phyloP scores from a whole-genome alignment of 1,139 yeast genomes.

The Nakaseomyces bracarensis region DNA sequence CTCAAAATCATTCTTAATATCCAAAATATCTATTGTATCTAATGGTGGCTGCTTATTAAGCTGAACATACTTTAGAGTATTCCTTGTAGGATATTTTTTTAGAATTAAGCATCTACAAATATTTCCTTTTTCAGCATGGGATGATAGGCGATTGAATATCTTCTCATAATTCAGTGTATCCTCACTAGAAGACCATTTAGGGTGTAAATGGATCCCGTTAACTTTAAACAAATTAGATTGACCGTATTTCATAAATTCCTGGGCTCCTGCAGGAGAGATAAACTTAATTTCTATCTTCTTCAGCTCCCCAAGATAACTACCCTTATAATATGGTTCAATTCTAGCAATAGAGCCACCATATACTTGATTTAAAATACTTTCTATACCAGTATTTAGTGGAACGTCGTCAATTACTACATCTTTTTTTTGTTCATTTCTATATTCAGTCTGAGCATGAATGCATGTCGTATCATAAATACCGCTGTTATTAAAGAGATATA shows the following conservation, averaged over 20 bases:
- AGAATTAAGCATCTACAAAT: conserved; percentile 36
- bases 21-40: conserved; percentile 35
- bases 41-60: conserved; percentile 23
- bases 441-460: background rate
- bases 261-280: conserved; percentile 47
- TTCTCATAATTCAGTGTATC: conserved; percentile 7
- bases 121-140: conserved; percentile 7
- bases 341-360: conserved; percentile 71
- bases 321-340: conserved; percentile 29
- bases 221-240: conserved; percentile 50
- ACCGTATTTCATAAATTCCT: conserved; percentile 46
- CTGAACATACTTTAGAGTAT: conserved; percentile 18
- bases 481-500: background rate
- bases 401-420: conserved; percentile 34
- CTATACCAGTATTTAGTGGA: conserved; percentile 40
- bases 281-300: conserved; percentile 46
- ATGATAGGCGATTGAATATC: background rate
- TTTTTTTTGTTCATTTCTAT: background rate
- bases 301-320: conserved; percentile 6
- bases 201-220: conserved; percentile 46
- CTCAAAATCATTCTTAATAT: conserved; percentile 44
- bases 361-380: conserved; percentile 47
- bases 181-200: conserved; percentile 32
- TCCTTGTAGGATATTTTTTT: conserved; percentile 27
- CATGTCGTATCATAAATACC: background rate